Conservation (phyloP, 106 monocot genomes). For the Chionographis japonica region DNA sequence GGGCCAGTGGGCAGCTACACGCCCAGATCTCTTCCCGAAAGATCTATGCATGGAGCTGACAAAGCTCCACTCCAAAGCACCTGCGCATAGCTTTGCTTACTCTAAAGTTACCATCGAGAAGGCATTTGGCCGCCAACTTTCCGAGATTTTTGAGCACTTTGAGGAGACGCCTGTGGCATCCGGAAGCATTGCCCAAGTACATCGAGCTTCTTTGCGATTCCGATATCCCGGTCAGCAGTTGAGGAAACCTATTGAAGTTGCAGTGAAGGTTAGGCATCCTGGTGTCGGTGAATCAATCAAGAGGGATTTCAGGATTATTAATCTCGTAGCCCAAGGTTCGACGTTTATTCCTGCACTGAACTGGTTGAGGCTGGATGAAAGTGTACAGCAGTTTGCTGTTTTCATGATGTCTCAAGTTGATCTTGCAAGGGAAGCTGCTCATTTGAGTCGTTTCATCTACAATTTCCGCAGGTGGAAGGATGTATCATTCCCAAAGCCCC, state of each 20-base stretch:
- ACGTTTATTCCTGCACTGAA: slow-evolving; percentile 60
- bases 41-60: slow-evolving; percentile 68
- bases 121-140: slow-evolving; percentile 65
- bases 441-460: slow-evolving; percentile 80
- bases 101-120: slow-evolving; percentile 68
- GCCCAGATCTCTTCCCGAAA: slow-evolving; percentile 80
- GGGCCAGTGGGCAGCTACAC: slow-evolving; percentile 97
- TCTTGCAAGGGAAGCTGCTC: slow-evolving; percentile 86
- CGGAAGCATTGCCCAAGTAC: slow-evolving; percentile 83
- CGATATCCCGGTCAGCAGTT: slow-evolving; percentile 29
- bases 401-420: slow-evolving; percentile 98
- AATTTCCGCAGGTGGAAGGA: slow-evolving; percentile 82
- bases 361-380: slow-evolving; percentile 92
- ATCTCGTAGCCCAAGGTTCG: slow-evolving; percentile 68
- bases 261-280: slow-evolving; percentile 92
- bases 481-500: slow-evolving; percentile 85
- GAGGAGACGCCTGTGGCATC: slow-evolving; percentile 88
- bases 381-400: slow-evolving; percentile 83
- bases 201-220: slow-evolving; percentile 69
- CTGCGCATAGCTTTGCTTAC: slow-evolving; percentile 64
- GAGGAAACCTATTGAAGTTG: slow-evolving; percentile 57
- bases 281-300: slow-evolving; percentile 78
- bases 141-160: slow-evolving; percentile 79
- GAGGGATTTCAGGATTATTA: slow-evolving; percentile 75
- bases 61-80: slow-evolving; percentile 78